Evolutionary conservation across 257 asterid genomes (phyloP).

Genomic region (Nicotiana tomentosiformis): DNA sequence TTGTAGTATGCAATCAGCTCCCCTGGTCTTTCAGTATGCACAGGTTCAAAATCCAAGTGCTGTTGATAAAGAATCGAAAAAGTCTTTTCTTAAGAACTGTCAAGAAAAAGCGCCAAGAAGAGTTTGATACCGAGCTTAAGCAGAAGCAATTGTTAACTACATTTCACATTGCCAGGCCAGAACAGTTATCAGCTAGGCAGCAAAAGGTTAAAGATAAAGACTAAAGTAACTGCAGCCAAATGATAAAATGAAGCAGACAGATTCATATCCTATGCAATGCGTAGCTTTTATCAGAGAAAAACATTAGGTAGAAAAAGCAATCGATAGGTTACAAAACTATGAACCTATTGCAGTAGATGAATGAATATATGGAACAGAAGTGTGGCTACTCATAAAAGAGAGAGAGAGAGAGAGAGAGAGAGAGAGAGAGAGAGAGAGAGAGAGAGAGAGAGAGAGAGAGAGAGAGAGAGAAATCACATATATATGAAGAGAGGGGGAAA

Average conservation of each 20-base stretch:
- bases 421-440: background rate
- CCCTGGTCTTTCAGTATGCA: constrained; percentile 86
- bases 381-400: background rate
- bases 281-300: background rate
- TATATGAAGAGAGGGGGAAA: background rate
- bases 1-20: constrained; percentile 95
- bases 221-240: background rate
- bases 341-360: background rate
- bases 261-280: background rate
- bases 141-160: background rate
- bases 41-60: constrained; percentile 90
- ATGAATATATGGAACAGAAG: background rate
- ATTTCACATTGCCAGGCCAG: background rate
- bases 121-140: background rate
- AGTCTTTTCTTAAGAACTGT: background rate
- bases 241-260: background rate
- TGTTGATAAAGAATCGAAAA: constrained; percentile 26
- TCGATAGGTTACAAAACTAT: background rate
- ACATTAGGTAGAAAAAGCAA: background rate
- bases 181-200: background rate
- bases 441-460: too few relatives aligned
- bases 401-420: background rate
- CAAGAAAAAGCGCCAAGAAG: background rate
- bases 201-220: background rate
- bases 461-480: background rate